A percentile compares a stretch with the other conserved stretches of the same genome.
Conservation (phyloP, 331 rosid genomes). For the Erythrophleum ivorense region DNA sequence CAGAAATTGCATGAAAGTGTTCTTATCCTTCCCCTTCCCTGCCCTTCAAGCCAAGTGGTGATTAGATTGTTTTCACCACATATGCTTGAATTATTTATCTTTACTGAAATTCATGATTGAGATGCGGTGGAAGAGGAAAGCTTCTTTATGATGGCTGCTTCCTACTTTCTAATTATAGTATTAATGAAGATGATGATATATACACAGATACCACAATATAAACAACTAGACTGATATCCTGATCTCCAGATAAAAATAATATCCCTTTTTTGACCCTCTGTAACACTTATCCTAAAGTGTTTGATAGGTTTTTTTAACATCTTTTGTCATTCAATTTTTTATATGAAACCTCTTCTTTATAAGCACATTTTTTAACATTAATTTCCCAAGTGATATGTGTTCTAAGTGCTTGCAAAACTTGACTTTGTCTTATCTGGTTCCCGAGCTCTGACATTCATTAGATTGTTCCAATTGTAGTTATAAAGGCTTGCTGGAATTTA, state of each 20-base stretch:
- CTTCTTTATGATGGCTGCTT: background rate
- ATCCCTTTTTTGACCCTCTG: background rate
- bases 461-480: background rate
- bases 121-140: constrained; percentile 1
- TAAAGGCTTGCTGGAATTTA: constrained; percentile 14
- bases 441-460: background rate
- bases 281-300: background rate
- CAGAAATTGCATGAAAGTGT: constrained; percentile 14
- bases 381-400: background rate
- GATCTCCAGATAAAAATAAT: background rate
- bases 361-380: background rate
- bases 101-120: background rate
- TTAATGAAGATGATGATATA: background rate
- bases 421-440: background rate
- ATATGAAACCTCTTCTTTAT: background rate
- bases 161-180: background rate
- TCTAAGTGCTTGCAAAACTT: constrained; percentile 10
- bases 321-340: constrained; percentile 27
- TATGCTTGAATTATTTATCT: constrained; percentile 3
- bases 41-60: constrained; percentile 4
- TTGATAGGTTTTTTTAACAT: background rate
- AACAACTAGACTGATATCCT: background rate
- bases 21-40: constrained; percentile 2
- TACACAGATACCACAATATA: background rate
- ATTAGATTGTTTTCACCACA: background rate